Percentiles rank a stretch among this genome's conserved stretches.
These are phyloP conservation scores for Yamadazyma phyllophila DNA, from an alignment of 805 yeast species.

Conservation along the genomic window DNA sequence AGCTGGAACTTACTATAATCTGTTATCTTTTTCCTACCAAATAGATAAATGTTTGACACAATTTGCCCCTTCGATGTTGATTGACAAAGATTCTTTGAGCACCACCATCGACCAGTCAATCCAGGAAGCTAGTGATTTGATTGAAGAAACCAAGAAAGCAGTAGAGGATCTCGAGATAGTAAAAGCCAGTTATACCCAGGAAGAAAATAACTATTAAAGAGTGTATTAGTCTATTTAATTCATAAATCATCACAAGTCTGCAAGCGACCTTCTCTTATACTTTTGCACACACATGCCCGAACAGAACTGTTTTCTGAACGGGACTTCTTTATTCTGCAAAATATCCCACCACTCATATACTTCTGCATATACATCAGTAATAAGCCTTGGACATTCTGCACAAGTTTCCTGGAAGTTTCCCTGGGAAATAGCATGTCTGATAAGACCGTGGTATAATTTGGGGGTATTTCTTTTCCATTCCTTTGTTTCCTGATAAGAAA, in stretches of 20 bases:
- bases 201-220: constrained; percentile 10
- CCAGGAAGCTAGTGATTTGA: neutral
- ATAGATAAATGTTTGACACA: constrained; percentile 5
- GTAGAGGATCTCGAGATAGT: constrained; percentile 22
- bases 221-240: neutral
- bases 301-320: constrained; percentile 56
- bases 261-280: constrained; percentile 16
- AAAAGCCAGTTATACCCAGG: constrained; percentile 22
- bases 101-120: neutral
- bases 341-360: constrained; percentile 69
- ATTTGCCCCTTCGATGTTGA: neutral
- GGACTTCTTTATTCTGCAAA: constrained; percentile 46
- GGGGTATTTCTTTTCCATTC: constrained; percentile 53
- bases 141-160: constrained; percentile 6
- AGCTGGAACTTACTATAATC: constrained; percentile 30
- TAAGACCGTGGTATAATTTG: constrained; percentile 41
- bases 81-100: neutral
- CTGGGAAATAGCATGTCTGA: constrained; percentile 52
- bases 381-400: constrained; percentile 46
- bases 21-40: constrained; percentile 35
- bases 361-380: constrained; percentile 58
- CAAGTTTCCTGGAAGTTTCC: constrained; percentile 53
- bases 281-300: constrained; percentile 44
- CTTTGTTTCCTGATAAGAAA: constrained; percentile 52
- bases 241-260: constrained; percentile 9